Percentiles rank a stretch among this genome's conserved stretches.
phyloP scores from a whole-genome alignment of 768 basidiomycete species.

The Dentipellis sp. region DNA sequence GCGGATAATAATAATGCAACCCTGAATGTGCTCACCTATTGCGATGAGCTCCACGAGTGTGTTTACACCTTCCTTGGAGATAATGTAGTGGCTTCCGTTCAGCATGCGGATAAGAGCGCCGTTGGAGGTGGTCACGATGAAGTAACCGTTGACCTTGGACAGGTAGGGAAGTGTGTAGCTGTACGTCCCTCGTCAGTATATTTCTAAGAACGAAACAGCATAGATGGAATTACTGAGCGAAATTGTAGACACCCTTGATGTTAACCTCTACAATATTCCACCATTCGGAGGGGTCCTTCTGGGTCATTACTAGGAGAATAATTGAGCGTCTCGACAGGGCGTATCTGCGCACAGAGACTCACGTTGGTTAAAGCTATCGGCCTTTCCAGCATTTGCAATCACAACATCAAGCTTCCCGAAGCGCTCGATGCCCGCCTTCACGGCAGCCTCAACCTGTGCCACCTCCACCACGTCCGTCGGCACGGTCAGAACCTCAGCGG shows the following conservation, averaged over 20 bases:
- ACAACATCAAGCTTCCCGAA: conserved; percentile 22
- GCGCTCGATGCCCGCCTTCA: conserved; percentile 13
- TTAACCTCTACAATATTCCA: conserved; percentile 16
- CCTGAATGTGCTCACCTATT: not conserved
- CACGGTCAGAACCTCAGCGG: conserved; percentile 8
- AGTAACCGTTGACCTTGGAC: not conserved
- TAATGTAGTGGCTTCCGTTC: not conserved
- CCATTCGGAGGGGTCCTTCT: conserved; percentile 15
- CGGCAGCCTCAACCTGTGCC: conserved; percentile 13
- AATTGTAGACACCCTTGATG: conserved; percentile 15
- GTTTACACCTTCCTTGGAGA: not conserved
- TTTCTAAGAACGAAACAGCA: not conserved
- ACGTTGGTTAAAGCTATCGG: not conserved
- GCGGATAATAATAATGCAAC: not conserved
- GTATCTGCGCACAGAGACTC: not conserved
- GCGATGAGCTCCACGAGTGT: conserved; percentile 3
- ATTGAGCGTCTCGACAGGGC: not conserved
- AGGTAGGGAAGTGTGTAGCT: not conserved
- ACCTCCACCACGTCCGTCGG: conserved; percentile 16
- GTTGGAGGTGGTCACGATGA: not conserved
- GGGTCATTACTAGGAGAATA: conserved; percentile 1
- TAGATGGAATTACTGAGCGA: conserved; percentile 9
- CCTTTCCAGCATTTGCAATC: conserved; percentile 17
- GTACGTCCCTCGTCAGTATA: not conserved
- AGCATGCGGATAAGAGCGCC: not conserved